phyloP scores from a whole-genome alignment of 2,329 filamentous ascomycete species.

The Tothia fuscella region DNA sequence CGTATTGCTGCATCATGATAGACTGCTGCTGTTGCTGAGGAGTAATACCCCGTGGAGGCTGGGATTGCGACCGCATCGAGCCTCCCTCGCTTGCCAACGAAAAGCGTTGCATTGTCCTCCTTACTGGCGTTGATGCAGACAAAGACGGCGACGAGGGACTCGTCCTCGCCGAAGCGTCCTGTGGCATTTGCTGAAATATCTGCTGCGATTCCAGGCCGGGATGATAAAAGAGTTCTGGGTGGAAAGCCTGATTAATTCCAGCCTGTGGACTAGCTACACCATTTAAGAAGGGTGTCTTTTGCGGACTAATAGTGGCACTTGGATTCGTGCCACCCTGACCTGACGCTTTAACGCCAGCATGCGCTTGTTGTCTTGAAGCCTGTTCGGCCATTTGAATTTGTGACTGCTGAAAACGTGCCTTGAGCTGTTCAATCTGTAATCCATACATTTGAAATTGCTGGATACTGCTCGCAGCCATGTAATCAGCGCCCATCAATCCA shows the following conservation, averaged over 20 bases:
- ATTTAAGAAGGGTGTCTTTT: conserved; percentile 24
- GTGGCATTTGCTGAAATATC: conserved; percentile 24
- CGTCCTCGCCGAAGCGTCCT: conserved; percentile 34
- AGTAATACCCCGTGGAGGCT: conserved; percentile 35
- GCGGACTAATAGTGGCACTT: conserved; percentile 28
- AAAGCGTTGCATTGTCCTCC: conserved; percentile 30
- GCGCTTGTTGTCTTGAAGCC: conserved; percentile 20
- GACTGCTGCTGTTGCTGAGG: no score
- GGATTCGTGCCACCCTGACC: conserved; percentile 16
- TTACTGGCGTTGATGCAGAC: conserved; percentile 29
- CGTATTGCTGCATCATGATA: conserved; percentile 15
- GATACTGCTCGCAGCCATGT: neutral
- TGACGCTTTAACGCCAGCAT: conserved; percentile 9
- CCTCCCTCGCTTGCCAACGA: conserved; percentile 32
- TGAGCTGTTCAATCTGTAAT: conserved; percentile 9
- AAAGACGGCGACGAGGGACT: conserved; percentile 39
- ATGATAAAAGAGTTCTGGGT: conserved; percentile 12
- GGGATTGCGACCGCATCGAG: conserved; percentile 37
- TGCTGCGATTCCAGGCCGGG: conserved; percentile 19
- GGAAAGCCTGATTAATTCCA: conserved; percentile 17
- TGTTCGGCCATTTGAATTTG: conserved; percentile 29
- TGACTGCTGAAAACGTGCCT: neutral
- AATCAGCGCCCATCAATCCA: neutral
- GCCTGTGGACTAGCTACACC: conserved; percentile 22
- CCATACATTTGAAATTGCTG: conserved; percentile 9